A percentile compares a stretch with the other conserved stretches of the same genome.
These are phyloP conservation scores for Microbotryum saponariae DNA, from an alignment of 1,284 basidiomycete species.

Conservation along the genomic window DNA sequence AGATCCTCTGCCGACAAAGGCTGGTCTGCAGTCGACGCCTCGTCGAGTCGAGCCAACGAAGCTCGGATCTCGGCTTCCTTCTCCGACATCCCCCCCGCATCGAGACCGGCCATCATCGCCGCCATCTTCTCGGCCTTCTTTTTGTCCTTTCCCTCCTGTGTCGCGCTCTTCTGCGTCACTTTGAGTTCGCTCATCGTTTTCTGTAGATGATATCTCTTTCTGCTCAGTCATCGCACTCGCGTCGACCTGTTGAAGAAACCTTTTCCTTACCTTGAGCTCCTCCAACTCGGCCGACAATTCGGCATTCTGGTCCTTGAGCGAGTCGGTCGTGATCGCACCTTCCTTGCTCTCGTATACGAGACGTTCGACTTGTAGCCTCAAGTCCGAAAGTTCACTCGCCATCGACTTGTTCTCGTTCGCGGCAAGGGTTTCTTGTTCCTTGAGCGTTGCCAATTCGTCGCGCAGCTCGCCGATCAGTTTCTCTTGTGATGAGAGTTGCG, in stretches of 20 bases:
- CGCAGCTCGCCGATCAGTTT: conserved; percentile 53
- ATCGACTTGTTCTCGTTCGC: conserved; percentile 87
- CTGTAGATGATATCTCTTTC: conserved; percentile 34
- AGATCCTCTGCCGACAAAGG: conserved; percentile 62
- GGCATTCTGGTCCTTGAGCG: conserved; percentile 87
- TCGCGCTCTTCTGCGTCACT: conserved; percentile 68
- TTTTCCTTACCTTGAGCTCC: conserved; percentile 54
- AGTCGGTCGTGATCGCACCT: conserved; percentile 86
- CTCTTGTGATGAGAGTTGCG: conserved; percentile 61
- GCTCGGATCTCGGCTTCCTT: conserved; percentile 85
- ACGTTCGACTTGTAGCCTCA: conserved; percentile 82
- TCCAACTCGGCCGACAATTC: conserved; percentile 84
- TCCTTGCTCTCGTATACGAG: conserved; percentile 95
- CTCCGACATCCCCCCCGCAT: conserved; percentile 81
- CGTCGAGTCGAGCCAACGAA: conserved; percentile 67
- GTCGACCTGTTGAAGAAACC: too few relatives aligned
- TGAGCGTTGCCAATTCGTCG: conserved; percentile 70
- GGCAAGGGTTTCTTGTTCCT: conserved; percentile 74
- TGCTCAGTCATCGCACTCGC: conserved; percentile 4
- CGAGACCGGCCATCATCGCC: conserved; percentile 99
- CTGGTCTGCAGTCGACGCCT: conserved; percentile 55
- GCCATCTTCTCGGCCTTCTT: conserved; percentile 99
- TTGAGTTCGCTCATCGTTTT: conserved; percentile 72
- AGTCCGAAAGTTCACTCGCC: conserved; percentile 72
- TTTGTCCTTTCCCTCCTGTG: conserved; percentile 93